Percentiles rank a stretch among this genome's conserved stretches.
Conservation (phyloP, 2,329 filamentous ascomycete genomes). For the Pseudogymnoascus sp. region DNA sequence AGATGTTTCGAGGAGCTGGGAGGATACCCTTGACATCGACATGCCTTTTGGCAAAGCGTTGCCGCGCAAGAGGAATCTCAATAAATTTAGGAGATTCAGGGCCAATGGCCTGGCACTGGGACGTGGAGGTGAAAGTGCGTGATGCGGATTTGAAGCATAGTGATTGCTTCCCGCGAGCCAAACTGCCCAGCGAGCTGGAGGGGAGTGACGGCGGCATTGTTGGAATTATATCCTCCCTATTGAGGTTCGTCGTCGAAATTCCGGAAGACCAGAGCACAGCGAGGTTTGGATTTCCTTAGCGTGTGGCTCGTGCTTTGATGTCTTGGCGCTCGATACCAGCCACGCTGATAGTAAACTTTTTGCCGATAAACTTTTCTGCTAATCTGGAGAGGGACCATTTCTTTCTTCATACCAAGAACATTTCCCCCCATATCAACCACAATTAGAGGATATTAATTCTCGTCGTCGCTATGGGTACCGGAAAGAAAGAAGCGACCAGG, state of each 20-base stretch:
- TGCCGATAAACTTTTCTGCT: slow-evolving; percentile 11
- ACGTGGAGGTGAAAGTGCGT: slow-evolving; percentile 40
- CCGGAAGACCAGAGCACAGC: neutral
- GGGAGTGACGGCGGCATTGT: slow-evolving; percentile 25
- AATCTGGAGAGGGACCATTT: slow-evolving; percentile 17
- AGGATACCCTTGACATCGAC: slow-evolving; percentile 64
- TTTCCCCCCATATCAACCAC: slow-evolving; percentile 4
- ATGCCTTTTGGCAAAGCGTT: slow-evolving; percentile 41
- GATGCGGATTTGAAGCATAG: slow-evolving; percentile 26
- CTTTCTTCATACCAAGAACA: slow-evolving; percentile 3
- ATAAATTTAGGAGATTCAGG: slow-evolving; percentile 88
- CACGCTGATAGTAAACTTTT: slow-evolving; percentile 11
- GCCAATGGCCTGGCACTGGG: slow-evolving; percentile 45
- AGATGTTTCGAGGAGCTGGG: slow-evolving; percentile 75
- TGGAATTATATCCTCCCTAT: neutral
- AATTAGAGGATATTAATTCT: neutral
- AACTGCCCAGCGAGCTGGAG: slow-evolving; percentile 23
- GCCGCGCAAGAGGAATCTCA: slow-evolving; percentile 68
- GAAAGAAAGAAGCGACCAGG: slow-evolving; percentile 83
- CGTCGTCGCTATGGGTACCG: slow-evolving; percentile 62
- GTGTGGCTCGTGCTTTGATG: slow-evolving; percentile 9
- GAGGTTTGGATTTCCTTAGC: slow-evolving; percentile 11
- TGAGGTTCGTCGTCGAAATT: slow-evolving; percentile 5
- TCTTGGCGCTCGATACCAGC: slow-evolving; percentile 7
- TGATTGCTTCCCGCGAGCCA: slow-evolving; percentile 27